Conservation (phyloP, 2,329 filamentous ascomycete genomes). For the Claviceps africana region DNA sequence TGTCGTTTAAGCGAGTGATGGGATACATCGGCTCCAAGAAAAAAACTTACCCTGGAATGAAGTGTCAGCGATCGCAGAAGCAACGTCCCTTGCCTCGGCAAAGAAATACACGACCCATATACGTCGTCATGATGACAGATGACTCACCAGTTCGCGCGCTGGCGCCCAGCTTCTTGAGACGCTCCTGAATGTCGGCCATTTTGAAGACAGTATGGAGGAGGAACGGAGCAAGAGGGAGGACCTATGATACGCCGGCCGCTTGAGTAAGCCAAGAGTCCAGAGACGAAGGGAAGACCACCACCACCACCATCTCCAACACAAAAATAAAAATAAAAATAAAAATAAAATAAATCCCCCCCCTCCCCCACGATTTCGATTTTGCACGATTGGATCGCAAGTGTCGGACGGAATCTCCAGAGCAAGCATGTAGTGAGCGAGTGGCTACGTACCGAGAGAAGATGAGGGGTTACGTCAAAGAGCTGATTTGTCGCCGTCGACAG, state of each 20-base stretch:
- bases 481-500: slow-evolving; percentile 22
- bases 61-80: slow-evolving; percentile 1
- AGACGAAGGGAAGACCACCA: neutral
- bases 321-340: neutral
- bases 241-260: neutral
- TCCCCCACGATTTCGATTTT: neutral
- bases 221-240: slow-evolving; percentile 8
- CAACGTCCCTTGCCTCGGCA: neutral
- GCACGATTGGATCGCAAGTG: neutral
- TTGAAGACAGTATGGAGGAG: slow-evolving; percentile 19
- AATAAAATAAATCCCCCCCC: no score
- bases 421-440: slow-evolving; percentile 2
- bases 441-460: slow-evolving; percentile 20
- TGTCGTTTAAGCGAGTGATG: neutral
- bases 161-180: slow-evolving; percentile 44
- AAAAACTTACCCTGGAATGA: slow-evolving; percentile 23
- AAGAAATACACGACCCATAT: neutral
- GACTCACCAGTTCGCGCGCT: slow-evolving; percentile 53
- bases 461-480: slow-evolving; percentile 19
- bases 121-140: neutral
- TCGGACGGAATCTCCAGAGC: neutral
- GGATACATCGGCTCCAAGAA: neutral
- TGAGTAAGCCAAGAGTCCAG: slow-evolving; percentile 7
- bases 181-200: slow-evolving; percentile 45
- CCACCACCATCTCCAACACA: neutral